Percentiles rank a stretch among this genome's conserved stretches.
Evolutionary conservation across 768 basidiomycete genomes (phyloP).

Genomic region (Pulveroboletus sp.): DNA sequence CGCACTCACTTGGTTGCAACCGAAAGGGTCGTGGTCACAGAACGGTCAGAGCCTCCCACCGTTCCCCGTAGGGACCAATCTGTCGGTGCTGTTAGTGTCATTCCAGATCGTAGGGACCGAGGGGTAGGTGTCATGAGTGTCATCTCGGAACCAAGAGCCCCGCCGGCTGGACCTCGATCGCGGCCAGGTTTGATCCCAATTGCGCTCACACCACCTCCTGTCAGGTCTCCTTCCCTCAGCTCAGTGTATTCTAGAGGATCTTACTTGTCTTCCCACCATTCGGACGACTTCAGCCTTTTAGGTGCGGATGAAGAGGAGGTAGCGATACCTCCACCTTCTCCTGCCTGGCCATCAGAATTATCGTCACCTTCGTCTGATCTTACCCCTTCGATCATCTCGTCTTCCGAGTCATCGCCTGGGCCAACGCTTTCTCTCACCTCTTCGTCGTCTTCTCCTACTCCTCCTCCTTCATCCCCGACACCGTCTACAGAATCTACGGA

Average conservation of each 20-base stretch:
- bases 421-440: slow-evolving; percentile 39
- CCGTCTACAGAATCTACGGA: slow-evolving; percentile 29
- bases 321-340: slow-evolving; percentile 29
- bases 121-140: slow-evolving; percentile 44
- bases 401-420: slow-evolving; percentile 32
- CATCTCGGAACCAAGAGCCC: slow-evolving; percentile 30
- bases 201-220: slow-evolving; percentile 41
- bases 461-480: slow-evolving; percentile 34
- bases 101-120: slow-evolving; percentile 38
- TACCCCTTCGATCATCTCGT: slow-evolving; percentile 32
- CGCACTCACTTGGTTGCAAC: slow-evolving; percentile 34
- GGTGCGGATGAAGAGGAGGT: slow-evolving; percentile 29
- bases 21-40: slow-evolving; percentile 13
- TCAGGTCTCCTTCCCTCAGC: slow-evolving; percentile 37
- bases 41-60: slow-evolving; percentile 11
- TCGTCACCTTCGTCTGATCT: slow-evolving; percentile 26
- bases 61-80: slow-evolving; percentile 36
- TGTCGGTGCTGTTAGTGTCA: slow-evolving; percentile 40
- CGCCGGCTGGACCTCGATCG: slow-evolving; percentile 24
- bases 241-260: slow-evolving; percentile 35
- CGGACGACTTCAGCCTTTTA: slow-evolving; percentile 58
- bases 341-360: slow-evolving; percentile 33
- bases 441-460: slow-evolving; percentile 30
- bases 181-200: slow-evolving; percentile 29
- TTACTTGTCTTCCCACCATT: slow-evolving; percentile 61